A percentile compares a stretch with the other conserved stretches of the same genome.
Conservation (phyloP, 495 filamentous ascomycete species). For the Xanthoparmelia taractica region DNA sequence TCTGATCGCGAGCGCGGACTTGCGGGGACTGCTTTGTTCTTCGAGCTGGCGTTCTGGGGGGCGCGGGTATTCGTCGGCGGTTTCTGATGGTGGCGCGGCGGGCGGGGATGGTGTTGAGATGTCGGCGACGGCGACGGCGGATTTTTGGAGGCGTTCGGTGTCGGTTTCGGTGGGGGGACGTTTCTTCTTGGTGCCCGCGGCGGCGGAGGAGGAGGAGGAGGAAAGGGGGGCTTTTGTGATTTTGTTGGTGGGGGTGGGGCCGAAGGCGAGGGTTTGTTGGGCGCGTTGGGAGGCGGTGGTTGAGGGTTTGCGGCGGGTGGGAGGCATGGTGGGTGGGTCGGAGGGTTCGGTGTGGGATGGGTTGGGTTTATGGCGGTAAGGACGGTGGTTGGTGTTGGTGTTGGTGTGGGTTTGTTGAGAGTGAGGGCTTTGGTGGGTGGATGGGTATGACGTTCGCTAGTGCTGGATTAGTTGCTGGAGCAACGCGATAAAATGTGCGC, state of each 20-base stretch:
- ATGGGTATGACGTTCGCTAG: conserved; percentile 14
- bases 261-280: conserved; percentile 73
- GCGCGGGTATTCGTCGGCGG: conserved; percentile 32
- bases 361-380: neutral
- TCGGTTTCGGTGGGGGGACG: conserved; percentile 31
- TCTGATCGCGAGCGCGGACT: conserved; percentile 73
- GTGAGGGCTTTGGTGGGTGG: neutral
- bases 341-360: neutral
- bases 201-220: neutral
- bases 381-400: neutral
- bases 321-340: conserved; percentile 48
- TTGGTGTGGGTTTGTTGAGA: neutral
- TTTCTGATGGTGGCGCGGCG: neutral
- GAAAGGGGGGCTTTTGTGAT: conserved; percentile 61
- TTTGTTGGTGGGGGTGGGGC: conserved; percentile 49
- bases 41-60: conserved; percentile 42
- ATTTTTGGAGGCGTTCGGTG: conserved; percentile 31
- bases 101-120: conserved; percentile 34
- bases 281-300: conserved; percentile 30
- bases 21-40: too few species aligned
- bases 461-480: conserved; percentile 9
- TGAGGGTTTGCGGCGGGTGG: conserved; percentile 50
- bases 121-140: conserved; percentile 43
- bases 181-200: conserved; percentile 41
- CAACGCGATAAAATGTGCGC: conserved; percentile 10